phyloP scores from a whole-genome alignment of 768 basidiomycete genomes.

The Lactarius akahatsu region DNA sequence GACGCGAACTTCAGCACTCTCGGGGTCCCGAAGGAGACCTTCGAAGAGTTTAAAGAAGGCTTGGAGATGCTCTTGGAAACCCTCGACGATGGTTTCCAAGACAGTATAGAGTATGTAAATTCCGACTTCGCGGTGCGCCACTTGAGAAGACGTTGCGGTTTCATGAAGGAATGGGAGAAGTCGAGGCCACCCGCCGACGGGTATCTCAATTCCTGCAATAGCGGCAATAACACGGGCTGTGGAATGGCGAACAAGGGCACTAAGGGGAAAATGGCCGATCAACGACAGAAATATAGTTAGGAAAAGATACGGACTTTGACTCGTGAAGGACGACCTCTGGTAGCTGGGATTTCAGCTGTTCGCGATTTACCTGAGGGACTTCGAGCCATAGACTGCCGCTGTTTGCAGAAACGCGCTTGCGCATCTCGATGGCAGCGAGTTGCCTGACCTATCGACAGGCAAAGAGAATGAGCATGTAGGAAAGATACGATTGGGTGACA shows the following conservation, averaged over 20 bases:
- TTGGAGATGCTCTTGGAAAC: conserved; percentile 74
- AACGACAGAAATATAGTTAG: conserved; percentile 16
- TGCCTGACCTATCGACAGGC: conserved; percentile 72
- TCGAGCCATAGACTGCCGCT: conserved; percentile 82
- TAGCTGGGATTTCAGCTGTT: conserved; percentile 81
- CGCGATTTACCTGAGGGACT: conserved; percentile 63
- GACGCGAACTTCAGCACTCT: conserved; percentile 86
- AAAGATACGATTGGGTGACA: background rate
- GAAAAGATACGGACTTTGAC: conserved; percentile 55
- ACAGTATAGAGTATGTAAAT: conserved; percentile 88
- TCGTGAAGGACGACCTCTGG: conserved; percentile 78
- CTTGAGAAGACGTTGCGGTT: conserved; percentile 65
- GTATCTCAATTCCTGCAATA: conserved; percentile 87
- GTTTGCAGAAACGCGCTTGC: conserved; percentile 84
- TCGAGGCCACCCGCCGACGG: conserved; percentile 74
- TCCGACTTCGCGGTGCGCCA: conserved; percentile 86
- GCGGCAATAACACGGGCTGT: conserved; percentile 90
- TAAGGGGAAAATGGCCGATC: conserved; percentile 37
- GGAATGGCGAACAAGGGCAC: conserved; percentile 89
- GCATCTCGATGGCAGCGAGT: conserved; percentile 93
- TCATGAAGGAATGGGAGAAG: conserved; percentile 86
- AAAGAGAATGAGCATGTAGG: background rate
- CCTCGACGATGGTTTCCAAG: conserved; percentile 87
- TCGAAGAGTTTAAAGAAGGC: conserved; percentile 80
- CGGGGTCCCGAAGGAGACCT: conserved; percentile 70